A percentile compares a stretch with the other conserved stretches of the same genome.
Conservation (phyloP, 345 rosid genomes). For the Dipteronia sinensis region DNA sequence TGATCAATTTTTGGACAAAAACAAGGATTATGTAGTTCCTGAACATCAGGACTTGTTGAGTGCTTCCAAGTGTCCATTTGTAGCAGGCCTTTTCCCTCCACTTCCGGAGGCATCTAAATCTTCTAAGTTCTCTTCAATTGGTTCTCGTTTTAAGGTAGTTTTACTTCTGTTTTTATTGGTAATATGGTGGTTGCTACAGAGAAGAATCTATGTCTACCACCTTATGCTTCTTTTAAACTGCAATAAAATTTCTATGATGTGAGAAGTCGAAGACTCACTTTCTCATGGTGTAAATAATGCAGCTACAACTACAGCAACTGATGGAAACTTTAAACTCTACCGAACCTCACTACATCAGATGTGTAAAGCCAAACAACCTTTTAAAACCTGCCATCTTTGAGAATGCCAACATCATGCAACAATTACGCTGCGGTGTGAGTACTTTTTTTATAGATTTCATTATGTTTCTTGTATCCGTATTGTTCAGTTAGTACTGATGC, state of each 20-base stretch:
- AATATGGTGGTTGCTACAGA: neutral
- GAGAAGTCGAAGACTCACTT: conserved; percentile 23
- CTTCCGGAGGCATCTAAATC: conserved; percentile 85
- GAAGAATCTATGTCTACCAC: neutral
- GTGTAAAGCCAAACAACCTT: conserved; percentile 94
- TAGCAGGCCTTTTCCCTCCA: conserved; percentile 88
- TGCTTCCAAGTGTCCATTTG: conserved; percentile 82
- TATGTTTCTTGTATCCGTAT: conserved; percentile 12
- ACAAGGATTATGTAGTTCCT: conserved; percentile 94
- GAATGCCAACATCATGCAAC: conserved; percentile 95
- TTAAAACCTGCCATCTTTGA: conserved; percentile 94
- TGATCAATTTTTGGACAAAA: conserved; percentile 93
- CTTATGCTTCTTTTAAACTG: conserved; percentile 3
- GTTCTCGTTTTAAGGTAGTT: conserved; percentile 89
- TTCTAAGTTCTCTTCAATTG: conserved; percentile 92
- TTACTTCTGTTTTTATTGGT: conserved; percentile 11
- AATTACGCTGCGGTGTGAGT: conserved; percentile 95
- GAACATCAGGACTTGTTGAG: conserved; percentile 91
- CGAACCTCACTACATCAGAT: conserved; percentile 94
- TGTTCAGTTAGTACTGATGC: neutral
- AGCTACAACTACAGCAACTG: conserved; percentile 83
- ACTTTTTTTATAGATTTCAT: conserved; percentile 10
- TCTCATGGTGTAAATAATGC: conserved; percentile 39
- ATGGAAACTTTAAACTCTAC: conserved; percentile 97
- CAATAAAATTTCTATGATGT: conserved; percentile 4